A percentile compares a stretch with the other conserved stretches of the same genome.
These are phyloP conservation scores for Melampsora allii-populina DNA, from an alignment of 1,284 basidiomycete genomes.

Conservation along the genomic window DNA sequence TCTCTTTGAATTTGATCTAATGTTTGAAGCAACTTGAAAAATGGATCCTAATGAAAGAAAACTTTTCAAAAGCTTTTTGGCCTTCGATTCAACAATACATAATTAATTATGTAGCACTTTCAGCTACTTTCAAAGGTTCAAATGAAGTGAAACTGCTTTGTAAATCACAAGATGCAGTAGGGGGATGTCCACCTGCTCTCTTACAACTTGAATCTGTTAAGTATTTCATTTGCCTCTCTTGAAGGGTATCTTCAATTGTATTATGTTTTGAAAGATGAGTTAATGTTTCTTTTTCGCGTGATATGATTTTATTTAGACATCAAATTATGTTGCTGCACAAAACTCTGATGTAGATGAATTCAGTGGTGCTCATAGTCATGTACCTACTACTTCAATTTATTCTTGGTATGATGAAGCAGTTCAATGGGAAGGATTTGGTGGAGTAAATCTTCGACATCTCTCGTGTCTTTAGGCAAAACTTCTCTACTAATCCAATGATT, in stretches of 20 bases:
- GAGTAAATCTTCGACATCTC: not conserved
- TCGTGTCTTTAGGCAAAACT: not conserved
- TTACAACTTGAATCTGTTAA: conserved; percentile 18
- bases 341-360: conserved; percentile 8
- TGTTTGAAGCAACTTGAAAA: not conserved
- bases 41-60: not conserved
- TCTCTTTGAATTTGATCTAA: too few relatives aligned
- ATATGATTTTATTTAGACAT: conserved; percentile 3
- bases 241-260: not conserved
- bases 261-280: not conserved
- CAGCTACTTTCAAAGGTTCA: conserved; percentile 51
- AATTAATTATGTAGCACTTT: conserved; percentile 49
- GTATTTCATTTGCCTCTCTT: too few relatives aligned
- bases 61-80: conserved; percentile 47
- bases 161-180: not conserved
- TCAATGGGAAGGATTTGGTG: not conserved
- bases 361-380: conserved; percentile 17
- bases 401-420: conserved; percentile 17
- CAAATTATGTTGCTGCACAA: conserved; percentile 24
- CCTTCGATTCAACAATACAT: conserved; percentile 47
- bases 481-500: not conserved
- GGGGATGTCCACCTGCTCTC: conserved; percentile 13
- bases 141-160: not conserved
- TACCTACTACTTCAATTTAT: conserved; percentile 34
- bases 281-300: not conserved